These are phyloP conservation scores for Wallemia ichthyophaga DNA, from an alignment of 1,284 basidiomycete species.

Conservation along the genomic window DNA sequence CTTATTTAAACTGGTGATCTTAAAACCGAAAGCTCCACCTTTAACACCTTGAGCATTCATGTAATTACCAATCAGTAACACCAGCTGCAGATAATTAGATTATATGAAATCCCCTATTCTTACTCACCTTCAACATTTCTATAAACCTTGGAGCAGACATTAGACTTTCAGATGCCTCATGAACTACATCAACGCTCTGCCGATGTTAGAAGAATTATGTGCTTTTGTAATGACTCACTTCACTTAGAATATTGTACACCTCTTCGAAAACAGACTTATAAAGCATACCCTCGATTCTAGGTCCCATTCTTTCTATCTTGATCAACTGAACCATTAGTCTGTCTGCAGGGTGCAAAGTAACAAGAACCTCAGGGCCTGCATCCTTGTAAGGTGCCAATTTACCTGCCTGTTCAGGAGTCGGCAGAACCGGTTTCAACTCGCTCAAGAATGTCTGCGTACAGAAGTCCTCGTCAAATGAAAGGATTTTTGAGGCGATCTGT, in stretches of 20 bases:
- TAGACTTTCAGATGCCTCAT: conserved; percentile 44
- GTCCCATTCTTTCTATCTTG: conserved; percentile 69
- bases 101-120: background rate
- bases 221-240: conserved; percentile 13
- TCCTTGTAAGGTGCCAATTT: conserved; percentile 75
- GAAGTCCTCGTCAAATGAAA: conserved; percentile 51
- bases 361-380: conserved; percentile 58
- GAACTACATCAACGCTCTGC: conserved; percentile 45
- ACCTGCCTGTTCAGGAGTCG: conserved; percentile 70
- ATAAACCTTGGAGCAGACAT: conserved; percentile 54
- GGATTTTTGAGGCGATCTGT: conserved; percentile 48
- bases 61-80: conserved; percentile 85
- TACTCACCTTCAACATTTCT: conserved; percentile 43
- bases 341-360: conserved; percentile 68
- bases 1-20: conserved; percentile 91
- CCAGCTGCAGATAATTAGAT: conserved; percentile 26
- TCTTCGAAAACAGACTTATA: conserved; percentile 66
- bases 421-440: conserved; percentile 55
- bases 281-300: conserved; percentile 77
- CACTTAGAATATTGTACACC: conserved; percentile 28
- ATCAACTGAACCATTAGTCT: conserved; percentile 89
- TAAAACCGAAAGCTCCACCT: conserved; percentile 90
- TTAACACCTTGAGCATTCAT: conserved; percentile 93
- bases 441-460: conserved; percentile 63
- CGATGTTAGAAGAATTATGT: background rate